Percentiles rank a stretch among this genome's conserved stretches.
phyloP scores from a whole-genome alignment of 257 asterid genomes.

The Nicotiana obtusifolia region DNA sequence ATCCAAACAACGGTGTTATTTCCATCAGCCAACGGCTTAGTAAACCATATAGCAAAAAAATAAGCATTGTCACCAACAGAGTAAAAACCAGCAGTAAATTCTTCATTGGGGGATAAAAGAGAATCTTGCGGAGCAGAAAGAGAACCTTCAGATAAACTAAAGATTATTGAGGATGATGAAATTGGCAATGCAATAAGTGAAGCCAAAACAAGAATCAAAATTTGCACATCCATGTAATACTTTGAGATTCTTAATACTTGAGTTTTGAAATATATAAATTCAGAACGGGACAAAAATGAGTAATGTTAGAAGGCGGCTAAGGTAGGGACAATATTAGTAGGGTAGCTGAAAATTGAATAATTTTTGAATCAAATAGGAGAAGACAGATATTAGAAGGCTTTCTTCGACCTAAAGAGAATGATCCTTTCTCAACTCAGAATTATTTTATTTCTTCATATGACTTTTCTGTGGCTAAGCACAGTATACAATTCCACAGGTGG shows the following conservation, averaged over 20 bases:
- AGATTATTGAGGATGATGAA: constrained; percentile 6
- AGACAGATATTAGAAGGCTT: neutral
- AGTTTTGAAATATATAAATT: neutral
- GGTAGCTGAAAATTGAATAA: neutral
- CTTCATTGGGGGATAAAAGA: constrained; percentile 7
- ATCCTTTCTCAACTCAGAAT: neutral
- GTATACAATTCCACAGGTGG: neutral
- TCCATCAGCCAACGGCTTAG: constrained; percentile 6
- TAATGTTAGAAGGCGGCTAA: neutral
- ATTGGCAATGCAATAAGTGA: neutral
- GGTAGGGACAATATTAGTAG: neutral
- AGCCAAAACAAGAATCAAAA: constrained; percentile 3
- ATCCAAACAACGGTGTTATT: constrained; percentile 30
- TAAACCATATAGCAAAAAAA: constrained; percentile 28
- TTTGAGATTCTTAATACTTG: neutral
- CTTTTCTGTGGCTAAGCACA: neutral
- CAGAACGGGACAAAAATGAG: too few species aligned
- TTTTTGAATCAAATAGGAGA: neutral
- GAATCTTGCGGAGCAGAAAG: constrained; percentile 11
- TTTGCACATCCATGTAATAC: neutral
- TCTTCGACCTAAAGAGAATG: neutral
- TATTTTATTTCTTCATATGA: neutral
- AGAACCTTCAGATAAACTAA: constrained; percentile 7
- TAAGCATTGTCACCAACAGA: constrained; percentile 26
- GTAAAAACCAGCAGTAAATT: constrained; percentile 28